These are phyloP conservation scores for Pleurotus ostreatus DNA, from an alignment of 768 basidiomycete genomes.

Conservation along the genomic window DNA sequence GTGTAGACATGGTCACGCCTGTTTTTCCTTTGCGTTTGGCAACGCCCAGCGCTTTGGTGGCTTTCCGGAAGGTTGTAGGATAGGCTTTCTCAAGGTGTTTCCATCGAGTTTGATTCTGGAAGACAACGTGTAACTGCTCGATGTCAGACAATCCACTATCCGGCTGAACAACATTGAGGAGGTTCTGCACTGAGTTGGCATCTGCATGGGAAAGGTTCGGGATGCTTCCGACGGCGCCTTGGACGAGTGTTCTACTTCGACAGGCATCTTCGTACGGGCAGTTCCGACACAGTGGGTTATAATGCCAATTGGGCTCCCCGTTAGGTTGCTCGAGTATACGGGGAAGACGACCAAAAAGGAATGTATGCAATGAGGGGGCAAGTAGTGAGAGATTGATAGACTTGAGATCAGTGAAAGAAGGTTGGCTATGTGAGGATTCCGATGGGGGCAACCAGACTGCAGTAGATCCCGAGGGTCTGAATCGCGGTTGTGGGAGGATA, in stretches of 20 bases:
- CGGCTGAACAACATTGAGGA: conserved; percentile 24
- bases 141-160: conserved; percentile 32
- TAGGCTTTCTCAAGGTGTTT: conserved; percentile 24
- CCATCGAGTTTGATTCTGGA: conserved; percentile 24
- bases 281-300: conserved; percentile 42
- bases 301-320: conserved; percentile 40
- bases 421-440: conserved; percentile 26
- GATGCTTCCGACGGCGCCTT: conserved; percentile 38
- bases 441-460: conserved; percentile 45
- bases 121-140: conserved; percentile 40
- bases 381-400: conserved; percentile 34
- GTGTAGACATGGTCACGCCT: conserved; percentile 21
- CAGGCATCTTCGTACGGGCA: conserved; percentile 39
- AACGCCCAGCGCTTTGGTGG: conserved; percentile 34
- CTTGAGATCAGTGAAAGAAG: conserved; percentile 35
- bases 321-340: conserved; percentile 28
- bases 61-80: conserved; percentile 35
- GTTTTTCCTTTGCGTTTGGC: conserved; percentile 18
- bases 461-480: conserved; percentile 28
- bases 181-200: conserved; percentile 32
- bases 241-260: conserved; percentile 25
- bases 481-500: conserved; percentile 31
- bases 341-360: conserved; percentile 42
- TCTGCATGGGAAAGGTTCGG: conserved; percentile 46
- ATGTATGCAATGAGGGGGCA: conserved; percentile 34